These are phyloP conservation scores for Cercospora sojina DNA, from an alignment of 2,329 filamentous ascomycete genomes.

Conservation along the genomic window DNA sequence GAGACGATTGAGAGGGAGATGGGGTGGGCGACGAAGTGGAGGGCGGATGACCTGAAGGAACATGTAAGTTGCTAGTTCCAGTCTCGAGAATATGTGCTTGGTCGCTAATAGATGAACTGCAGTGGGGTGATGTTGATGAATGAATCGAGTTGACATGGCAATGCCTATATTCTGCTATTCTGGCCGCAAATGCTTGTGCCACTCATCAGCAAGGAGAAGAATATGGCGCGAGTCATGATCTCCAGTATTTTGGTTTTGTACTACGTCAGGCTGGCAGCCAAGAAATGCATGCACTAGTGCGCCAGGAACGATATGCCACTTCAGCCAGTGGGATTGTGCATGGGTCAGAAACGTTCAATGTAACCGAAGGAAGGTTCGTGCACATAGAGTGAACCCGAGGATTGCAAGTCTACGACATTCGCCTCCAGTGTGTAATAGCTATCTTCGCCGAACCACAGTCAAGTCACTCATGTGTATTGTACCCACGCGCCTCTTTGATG, in stretches of 20 bases:
- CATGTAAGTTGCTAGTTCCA: slow-evolving; percentile 30
- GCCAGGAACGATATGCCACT: neutral
- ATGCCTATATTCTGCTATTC: neutral
- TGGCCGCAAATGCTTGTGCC: neutral
- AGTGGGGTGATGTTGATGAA: slow-evolving; percentile 46
- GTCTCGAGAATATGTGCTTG: neutral
- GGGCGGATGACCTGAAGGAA: slow-evolving; percentile 53
- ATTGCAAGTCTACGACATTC: neutral
- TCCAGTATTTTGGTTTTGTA: neutral
- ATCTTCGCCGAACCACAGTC: neutral
- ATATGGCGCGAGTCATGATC: neutral
- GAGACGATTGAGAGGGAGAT: slow-evolving; percentile 53
- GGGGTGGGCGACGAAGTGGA: slow-evolving; percentile 56
- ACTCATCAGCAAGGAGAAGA: neutral
- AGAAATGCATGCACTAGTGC: neutral
- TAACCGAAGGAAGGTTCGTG: neutral
- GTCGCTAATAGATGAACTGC: neutral
- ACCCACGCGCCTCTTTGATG: neutral
- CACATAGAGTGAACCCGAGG: neutral
- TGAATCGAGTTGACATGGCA: neutral
- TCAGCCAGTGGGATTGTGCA: neutral
- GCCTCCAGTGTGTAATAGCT: neutral
- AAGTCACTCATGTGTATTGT: neutral
- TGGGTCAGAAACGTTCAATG: neutral
- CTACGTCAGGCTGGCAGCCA: slow-evolving; percentile 5